Base-by-base conservation (phyloP, 306 rosid species). In the Citrullus colocynthis region DNA sequence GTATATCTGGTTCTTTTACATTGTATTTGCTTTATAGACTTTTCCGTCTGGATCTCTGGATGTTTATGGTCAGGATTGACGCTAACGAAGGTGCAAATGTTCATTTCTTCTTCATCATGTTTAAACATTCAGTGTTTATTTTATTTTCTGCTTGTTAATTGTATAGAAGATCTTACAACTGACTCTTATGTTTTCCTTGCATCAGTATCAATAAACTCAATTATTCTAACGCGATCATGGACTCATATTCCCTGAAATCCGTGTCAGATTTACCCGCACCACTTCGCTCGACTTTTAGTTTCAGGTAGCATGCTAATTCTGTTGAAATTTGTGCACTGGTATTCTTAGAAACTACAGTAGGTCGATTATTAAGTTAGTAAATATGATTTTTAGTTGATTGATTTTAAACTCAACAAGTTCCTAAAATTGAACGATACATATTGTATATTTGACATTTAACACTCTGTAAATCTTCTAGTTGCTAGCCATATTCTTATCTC, bases 211-310 rank as follows among this genome's bases (percentile, higher is more conserved):
- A 48, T 48, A 3, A 48, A 48, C 16, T 3, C 54, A 48, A 4
- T 48, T 48, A 48, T 48, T 48, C 54, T 48, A 55, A 45, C 56
- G 5, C 54, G 57, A 67, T 60, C 15, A 92, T 95, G 97, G 97
- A 95, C 81, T 83, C 90, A 4, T 90, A 88, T 84, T 81, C 97
- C 15, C 81, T 95, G 85, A 95, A 90, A 90, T 90, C 97, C 0
- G 85, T 90, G 77, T 80, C 81, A 74, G 97, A 95, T 86, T 87
- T 95, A 87, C 97, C 98, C 7, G 85, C 78, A 9, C 88, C 83
- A 32, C 87, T 95, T 82, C 96, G 85, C 14, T 85, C 97, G 11
- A 80, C 85, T 81, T 95, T 95, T 84, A 89, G 83, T 78, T 95
- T 90, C 93, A 95, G 98, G 98, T 95, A 88, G 32, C 4, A 21